Evolutionary conservation across 768 basidiomycete genomes (phyloP).

Genomic region (Lactifluus pinguis): DNA sequence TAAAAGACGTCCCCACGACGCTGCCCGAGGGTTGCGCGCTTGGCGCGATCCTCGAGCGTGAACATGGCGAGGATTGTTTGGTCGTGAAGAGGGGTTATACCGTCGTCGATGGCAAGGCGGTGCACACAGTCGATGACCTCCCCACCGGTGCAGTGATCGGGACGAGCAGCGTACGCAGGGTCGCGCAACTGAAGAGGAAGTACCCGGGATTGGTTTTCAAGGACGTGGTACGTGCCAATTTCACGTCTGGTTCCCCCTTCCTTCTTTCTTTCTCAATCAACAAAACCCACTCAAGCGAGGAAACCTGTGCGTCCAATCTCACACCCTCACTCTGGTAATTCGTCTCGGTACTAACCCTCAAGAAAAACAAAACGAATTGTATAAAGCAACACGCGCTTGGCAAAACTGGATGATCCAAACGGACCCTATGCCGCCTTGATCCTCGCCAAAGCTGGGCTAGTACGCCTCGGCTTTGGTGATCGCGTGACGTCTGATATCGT

Average conservation of each 20-base stretch:
- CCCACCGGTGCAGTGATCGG: slow-evolving; percentile 89
- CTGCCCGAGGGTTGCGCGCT: slow-evolving; percentile 80
- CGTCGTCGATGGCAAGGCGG: slow-evolving; percentile 25
- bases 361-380: neutral
- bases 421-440: slow-evolving; percentile 81
- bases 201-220: slow-evolving; percentile 72
- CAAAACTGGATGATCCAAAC: slow-evolving; percentile 79
- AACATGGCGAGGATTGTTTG: slow-evolving; percentile 82
- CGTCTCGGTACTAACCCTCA: neutral
- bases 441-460: slow-evolving; percentile 87
- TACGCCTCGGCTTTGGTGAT: slow-evolving; percentile 64
- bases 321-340: neutral
- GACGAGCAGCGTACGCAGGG: slow-evolving; percentile 86
- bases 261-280: neutral
- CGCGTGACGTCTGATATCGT: slow-evolving; percentile 68
- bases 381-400: slow-evolving; percentile 75
- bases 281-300: slow-evolving; percentile 47
- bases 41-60: slow-evolving; percentile 77
- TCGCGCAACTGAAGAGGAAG: slow-evolving; percentile 78
- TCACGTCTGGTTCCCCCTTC: neutral
- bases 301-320: slow-evolving; percentile 58
- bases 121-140: slow-evolving; percentile 70
- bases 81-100: slow-evolving; percentile 68
- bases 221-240: slow-evolving; percentile 68
- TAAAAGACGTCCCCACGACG: slow-evolving; percentile 91